Percentiles rank a stretch among this genome's conserved stretches.
phyloP scores from a whole-genome alignment of 352 stramenopile species.

The Phytophthora sansomeana region DNA sequence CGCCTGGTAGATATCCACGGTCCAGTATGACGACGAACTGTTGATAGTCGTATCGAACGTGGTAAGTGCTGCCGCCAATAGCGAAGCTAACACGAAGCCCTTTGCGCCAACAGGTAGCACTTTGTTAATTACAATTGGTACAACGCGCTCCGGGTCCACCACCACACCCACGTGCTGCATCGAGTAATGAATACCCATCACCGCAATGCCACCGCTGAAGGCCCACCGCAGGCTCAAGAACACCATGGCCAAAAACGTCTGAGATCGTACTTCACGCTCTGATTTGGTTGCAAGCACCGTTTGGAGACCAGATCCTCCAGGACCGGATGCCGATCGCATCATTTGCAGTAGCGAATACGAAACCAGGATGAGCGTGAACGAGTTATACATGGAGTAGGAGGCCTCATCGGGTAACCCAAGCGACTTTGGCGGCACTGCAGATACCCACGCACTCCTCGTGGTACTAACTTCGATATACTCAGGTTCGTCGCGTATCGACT shows the following conservation, averaged over 20 bases:
- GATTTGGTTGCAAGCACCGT: slow-evolving; percentile 82
- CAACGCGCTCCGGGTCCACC: slow-evolving; percentile 77
- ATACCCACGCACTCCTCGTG: slow-evolving; percentile 59
- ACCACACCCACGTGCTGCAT: slow-evolving; percentile 45
- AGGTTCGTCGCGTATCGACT: slow-evolving; percentile 41
- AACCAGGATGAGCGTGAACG: slow-evolving; percentile 57
- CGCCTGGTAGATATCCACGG: slow-evolving; percentile 84
- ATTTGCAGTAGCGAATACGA: slow-evolving; percentile 73
- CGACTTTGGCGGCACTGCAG: slow-evolving; percentile 41
- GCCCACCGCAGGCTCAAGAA: slow-evolving; percentile 77
- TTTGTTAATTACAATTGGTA: slow-evolving; percentile 81
- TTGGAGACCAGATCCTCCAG: slow-evolving; percentile 72
- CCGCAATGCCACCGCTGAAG: slow-evolving; percentile 75
- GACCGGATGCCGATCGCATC: slow-evolving; percentile 76
- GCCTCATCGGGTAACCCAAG: slow-evolving; percentile 52
- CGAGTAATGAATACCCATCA: slow-evolving; percentile 80
- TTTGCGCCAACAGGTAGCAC: slow-evolving; percentile 70
- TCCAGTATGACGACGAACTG: slow-evolving; percentile 82
- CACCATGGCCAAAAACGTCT: slow-evolving; percentile 82
- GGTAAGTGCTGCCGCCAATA: slow-evolving; percentile 76
- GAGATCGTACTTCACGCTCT: slow-evolving; percentile 77
- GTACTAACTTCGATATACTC: slow-evolving; percentile 61
- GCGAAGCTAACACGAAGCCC: slow-evolving; percentile 73
- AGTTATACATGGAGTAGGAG: slow-evolving; percentile 84
- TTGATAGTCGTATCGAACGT: slow-evolving; percentile 88